phyloP scores from a whole-genome alignment of 1,139 yeast genomes.

The Candida dubliniensis region DNA sequence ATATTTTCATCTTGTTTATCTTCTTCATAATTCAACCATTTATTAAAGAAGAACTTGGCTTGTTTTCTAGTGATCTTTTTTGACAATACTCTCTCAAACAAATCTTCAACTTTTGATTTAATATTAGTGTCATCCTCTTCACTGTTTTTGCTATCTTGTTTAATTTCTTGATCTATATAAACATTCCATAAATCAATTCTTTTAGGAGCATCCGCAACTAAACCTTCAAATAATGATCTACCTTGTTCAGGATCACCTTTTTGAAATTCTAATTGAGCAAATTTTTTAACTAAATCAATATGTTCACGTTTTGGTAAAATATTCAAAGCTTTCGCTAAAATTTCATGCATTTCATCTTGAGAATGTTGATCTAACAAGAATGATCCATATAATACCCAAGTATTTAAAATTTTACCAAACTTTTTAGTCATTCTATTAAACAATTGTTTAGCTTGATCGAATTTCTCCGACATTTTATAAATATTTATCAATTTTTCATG shows the following conservation, averaged over 20 bases:
- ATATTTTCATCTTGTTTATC: slow-evolving; percentile 65
- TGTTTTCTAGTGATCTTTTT: slow-evolving; percentile 83
- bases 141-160: slow-evolving; percentile 35
- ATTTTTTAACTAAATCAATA: slow-evolving; percentile 78
- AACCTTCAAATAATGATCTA: slow-evolving; percentile 90
- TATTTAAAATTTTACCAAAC: slow-evolving; percentile 67
- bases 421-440: slow-evolving; percentile 74
- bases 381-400: slow-evolving; percentile 81
- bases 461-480: slow-evolving; percentile 70
- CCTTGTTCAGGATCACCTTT: slow-evolving; percentile 94
- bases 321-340: slow-evolving; percentile 71
- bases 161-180: slow-evolving; percentile 89
- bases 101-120: slow-evolving; percentile 64
- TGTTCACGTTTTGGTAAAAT: slow-evolving; percentile 75
- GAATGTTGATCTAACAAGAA: slow-evolving; percentile 63
- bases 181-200: slow-evolving; percentile 94
- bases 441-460: slow-evolving; percentile 65
- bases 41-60: slow-evolving; percentile 91
- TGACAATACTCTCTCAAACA: slow-evolving; percentile 76
- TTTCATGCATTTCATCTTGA: slow-evolving; percentile 63
- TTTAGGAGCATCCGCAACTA: slow-evolving; percentile 86
- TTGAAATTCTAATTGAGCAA: slow-evolving; percentile 83
- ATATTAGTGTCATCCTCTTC: slow-evolving; percentile 23
- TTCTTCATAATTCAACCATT: slow-evolving; percentile 85
- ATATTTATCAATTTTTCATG: slow-evolving; percentile 79